Evolutionary conservation across 148 eudicot genomes (phyloP), one percentile per base, ranked within the genome.

Genomic region (Rhododendron henanense): DNA sequence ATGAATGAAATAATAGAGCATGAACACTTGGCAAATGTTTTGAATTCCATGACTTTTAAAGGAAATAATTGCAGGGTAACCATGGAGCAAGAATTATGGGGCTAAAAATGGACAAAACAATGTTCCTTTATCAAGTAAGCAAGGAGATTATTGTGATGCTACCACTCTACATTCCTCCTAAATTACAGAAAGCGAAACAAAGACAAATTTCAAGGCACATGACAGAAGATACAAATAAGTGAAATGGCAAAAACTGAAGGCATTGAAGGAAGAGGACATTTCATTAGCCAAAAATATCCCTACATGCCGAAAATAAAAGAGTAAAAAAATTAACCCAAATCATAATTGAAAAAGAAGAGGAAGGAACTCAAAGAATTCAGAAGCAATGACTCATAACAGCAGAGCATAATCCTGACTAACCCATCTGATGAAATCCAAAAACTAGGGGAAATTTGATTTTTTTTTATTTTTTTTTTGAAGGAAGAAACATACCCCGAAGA

Each of bases 401-500:
- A 76, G 25, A 76, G 47, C 28, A 78, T 78, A 23, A 44, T 78
- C 25, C 48, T 78, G 48, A 37, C 10, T 10, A 81, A 37, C 37
- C 25, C 31, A 81, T 14, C 23, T 19, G 19, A 19, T n/a, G 15
- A 45, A 63, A 35, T 65, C 35, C 48, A 61, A 65, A 65, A 65
- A 9, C 28, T 65, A 18, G 61, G 21, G 4, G 21, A 4, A 3
- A 15, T 3, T 55, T 55, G 21, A 1, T 3, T 3, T 55, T 55
- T 16, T 51, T 10, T 8, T 0, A 28, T 0, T 28, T 16, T 18
- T 55, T 55, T 51, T 16, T 8, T 0, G 33, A 55, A 73, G 21
- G 57, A 83, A 69, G 51, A 81, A 31, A 61, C 85, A 69, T 92
- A 96, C 99, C 91, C 99, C 98, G 92, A 92, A 96, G 37, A 96